Conservation (phyloP, 1,284 basidiomycete species). For the Ganoderma lingzhi region DNA sequence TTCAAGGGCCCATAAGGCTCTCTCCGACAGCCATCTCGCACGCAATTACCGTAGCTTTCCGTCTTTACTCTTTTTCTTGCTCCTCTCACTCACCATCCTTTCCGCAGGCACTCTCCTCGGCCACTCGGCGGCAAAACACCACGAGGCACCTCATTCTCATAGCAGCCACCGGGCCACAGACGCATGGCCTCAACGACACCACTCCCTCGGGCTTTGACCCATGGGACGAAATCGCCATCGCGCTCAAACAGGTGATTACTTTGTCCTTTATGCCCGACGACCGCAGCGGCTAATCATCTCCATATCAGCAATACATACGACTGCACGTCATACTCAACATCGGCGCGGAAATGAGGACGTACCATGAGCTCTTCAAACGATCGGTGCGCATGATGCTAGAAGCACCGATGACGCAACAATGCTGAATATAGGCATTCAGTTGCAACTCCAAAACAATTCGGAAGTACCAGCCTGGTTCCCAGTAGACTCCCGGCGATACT, state of each 20-base stretch:
- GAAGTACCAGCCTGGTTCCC: constrained; percentile 49
- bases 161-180: constrained; percentile 43
- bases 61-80: not conserved
- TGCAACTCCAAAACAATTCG: constrained; percentile 39
- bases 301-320: constrained; percentile 57
- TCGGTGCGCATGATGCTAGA: constrained; percentile 50
- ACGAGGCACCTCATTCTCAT: constrained; percentile 65
- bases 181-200: constrained; percentile 25
- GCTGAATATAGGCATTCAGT: constrained; percentile 31
- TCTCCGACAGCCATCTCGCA: constrained; percentile 31
- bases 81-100: constrained; percentile 7
- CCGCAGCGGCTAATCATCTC: constrained; percentile 20
- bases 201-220: constrained; percentile 34
- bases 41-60: constrained; percentile 31
- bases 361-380: constrained; percentile 60
- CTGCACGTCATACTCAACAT: constrained; percentile 65
- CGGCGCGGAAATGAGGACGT: constrained; percentile 50
- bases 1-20: constrained; percentile 22
- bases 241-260: constrained; percentile 53
- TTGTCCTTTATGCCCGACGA: not conserved
- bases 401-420: constrained; percentile 13
- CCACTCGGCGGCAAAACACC: constrained; percentile 46
- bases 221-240: constrained; percentile 42
- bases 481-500: constrained; percentile 43
- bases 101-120: constrained; percentile 49